Percentiles rank a stretch among this genome's conserved stretches.
These are phyloP conservation scores for Ananas comosus DNA, from an alignment of 176 grass and related monocot genomes.

Conservation along the genomic window DNA sequence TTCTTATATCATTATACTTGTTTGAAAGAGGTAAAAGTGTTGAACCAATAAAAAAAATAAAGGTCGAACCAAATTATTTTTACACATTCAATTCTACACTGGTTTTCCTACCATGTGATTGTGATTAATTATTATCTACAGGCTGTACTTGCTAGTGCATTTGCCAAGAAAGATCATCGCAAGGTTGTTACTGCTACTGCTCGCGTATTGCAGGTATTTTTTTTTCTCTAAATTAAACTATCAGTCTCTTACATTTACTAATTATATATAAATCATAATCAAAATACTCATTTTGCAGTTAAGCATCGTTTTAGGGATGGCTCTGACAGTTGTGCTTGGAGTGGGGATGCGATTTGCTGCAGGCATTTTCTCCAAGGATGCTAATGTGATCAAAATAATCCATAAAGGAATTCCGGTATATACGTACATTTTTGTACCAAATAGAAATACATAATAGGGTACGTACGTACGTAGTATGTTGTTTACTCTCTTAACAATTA, in stretches of 20 bases:
- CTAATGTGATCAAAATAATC: slow-evolving; percentile 22
- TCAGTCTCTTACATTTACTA: not conserved
- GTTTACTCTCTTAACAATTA: not conserved
- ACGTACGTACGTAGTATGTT: not conserved
- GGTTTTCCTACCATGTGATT: not conserved
- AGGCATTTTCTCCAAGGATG: slow-evolving; percentile 32
- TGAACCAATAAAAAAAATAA: too few relatives aligned
- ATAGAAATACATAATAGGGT: not conserved
- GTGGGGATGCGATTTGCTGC: slow-evolving; percentile 23
- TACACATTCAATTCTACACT: not conserved
- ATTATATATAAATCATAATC: not conserved
- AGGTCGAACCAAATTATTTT: not conserved
- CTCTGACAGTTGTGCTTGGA: slow-evolving; percentile 29
- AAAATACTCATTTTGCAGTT: slow-evolving; percentile 15
- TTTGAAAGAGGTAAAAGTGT: too few relatives aligned
- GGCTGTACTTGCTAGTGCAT: slow-evolving; percentile 39
- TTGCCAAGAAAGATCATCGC: slow-evolving; percentile 30
- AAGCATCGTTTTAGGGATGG: slow-evolving; percentile 31
- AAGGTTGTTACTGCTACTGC: slow-evolving; percentile 32
- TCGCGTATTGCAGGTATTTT: slow-evolving; percentile 35
- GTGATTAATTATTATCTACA: slow-evolving; percentile 12
- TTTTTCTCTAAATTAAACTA: not conserved
- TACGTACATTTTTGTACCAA: not conserved
- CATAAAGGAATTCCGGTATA: slow-evolving; percentile 31
- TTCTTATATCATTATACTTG: too few relatives aligned